Conservation (phyloP, 2,329 filamentous ascomycete species). For the Bipolaris zeicola region DNA sequence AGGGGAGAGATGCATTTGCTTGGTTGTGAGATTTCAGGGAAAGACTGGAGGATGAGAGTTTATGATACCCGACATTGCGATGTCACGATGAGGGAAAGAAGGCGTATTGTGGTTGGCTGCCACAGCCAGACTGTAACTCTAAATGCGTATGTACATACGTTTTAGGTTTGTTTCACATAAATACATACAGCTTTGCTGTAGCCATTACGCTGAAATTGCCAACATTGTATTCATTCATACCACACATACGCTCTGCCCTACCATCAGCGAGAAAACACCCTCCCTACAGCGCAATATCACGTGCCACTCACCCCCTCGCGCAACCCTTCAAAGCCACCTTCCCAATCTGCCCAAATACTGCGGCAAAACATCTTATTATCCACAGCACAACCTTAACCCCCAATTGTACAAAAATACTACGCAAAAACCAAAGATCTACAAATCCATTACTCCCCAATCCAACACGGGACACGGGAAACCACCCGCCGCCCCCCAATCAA, state of each 20-base stretch:
- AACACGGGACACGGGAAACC: background rate
- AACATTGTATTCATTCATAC: background rate
- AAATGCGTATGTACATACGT: background rate
- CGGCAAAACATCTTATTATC: too few species aligned
- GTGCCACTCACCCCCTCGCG: too few species aligned
- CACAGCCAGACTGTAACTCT: background rate
- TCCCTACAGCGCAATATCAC: too few species aligned
- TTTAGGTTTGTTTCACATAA: background rate
- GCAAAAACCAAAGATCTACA: background rate
- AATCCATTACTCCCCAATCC: background rate
- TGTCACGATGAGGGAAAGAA: conserved; percentile 6
- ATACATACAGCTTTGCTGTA: background rate
- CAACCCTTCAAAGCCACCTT: too few species aligned
- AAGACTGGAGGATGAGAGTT: background rate
- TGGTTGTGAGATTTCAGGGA: background rate
- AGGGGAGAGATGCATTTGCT: background rate
- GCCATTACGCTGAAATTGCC: background rate
- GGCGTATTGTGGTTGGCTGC: background rate
- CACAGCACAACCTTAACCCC: too few species aligned
- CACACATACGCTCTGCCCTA: too few species aligned
- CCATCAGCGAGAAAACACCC: too few species aligned
- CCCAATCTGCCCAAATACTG: too few species aligned
- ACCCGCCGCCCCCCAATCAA: background rate
- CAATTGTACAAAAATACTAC: too few species aligned
- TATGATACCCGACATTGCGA: conserved; percentile 16